phyloP scores from a whole-genome alignment of 2,329 filamentous ascomycete species.

The Pyrenochaeta sp. region DNA sequence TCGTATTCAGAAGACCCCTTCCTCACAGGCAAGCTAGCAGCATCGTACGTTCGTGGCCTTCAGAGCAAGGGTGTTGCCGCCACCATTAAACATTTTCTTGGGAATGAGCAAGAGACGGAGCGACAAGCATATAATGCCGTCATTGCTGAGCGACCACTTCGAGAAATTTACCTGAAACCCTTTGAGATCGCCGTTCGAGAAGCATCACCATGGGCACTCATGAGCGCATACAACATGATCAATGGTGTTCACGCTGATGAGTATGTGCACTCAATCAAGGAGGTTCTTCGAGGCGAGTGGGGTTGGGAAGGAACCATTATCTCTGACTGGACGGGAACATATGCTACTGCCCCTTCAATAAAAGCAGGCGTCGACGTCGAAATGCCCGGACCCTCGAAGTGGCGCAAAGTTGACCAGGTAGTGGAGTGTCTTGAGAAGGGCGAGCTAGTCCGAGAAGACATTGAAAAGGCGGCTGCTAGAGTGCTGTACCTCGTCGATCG shows the following conservation, averaged over 20 bases:
- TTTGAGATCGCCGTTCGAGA: conserved; percentile 77
- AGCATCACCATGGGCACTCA: conserved; percentile 72
- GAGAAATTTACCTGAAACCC: conserved; percentile 76
- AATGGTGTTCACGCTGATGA: conserved; percentile 63
- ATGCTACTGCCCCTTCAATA: conserved; percentile 50
- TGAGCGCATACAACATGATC: conserved; percentile 73
- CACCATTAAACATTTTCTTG: conserved; percentile 80
- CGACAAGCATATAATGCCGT: conserved; percentile 71
- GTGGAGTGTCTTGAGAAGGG: conserved; percentile 45
- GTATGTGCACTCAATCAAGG: conserved; percentile 53
- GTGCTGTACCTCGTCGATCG: conserved; percentile 69
- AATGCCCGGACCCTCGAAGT: conserved; percentile 53
- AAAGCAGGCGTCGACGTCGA: conserved; percentile 51
- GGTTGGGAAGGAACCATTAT: conserved; percentile 54
- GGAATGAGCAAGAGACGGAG: conserved; percentile 77
- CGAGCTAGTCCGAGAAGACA: conserved; percentile 59
- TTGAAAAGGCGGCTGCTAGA: conserved; percentile 58
- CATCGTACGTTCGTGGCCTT: conserved; percentile 75
- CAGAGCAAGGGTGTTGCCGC: conserved; percentile 78
- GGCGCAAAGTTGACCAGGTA: conserved; percentile 49
- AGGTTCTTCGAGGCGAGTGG: conserved; percentile 53
- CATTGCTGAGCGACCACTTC: conserved; percentile 69
- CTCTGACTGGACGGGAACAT: conserved; percentile 54
- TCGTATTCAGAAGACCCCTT: conserved; percentile 86
- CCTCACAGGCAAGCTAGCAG: conserved; percentile 76